These are phyloP conservation scores for Cupressus sempervirens DNA, from an alignment of 75 land plant species.

Conservation along the genomic window DNA sequence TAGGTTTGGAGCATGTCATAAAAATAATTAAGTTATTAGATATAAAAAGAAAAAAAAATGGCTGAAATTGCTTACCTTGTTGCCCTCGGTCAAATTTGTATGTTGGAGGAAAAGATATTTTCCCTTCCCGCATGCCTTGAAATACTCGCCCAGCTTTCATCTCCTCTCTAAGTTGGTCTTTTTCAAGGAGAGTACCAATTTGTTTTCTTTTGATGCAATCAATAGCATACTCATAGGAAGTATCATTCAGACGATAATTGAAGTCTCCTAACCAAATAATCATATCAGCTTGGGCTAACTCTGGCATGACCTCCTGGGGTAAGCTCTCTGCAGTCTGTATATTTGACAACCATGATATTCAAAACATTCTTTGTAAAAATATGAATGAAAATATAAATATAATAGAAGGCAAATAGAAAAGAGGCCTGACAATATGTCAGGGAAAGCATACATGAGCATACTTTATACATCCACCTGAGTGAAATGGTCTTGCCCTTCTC, in stretches of 20 bases:
- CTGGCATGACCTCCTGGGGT: conserved; percentile 44
- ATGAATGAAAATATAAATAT: not conserved
- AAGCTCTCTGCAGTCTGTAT: conserved; percentile 21
- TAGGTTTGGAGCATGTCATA: not conserved
- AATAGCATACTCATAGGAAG: conserved; percentile 85
- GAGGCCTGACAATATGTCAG: not conserved
- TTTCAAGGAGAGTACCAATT: conserved; percentile 69
- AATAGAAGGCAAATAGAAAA: not conserved
- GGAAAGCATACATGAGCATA: not conserved
- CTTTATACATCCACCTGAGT: not conserved
- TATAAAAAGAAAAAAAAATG: not conserved
- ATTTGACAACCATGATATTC: conserved; percentile 6
- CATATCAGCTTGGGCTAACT: conserved; percentile 87
- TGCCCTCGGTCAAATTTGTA: conserved; percentile 92
- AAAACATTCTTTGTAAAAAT: not conserved
- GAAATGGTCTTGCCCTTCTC: not conserved
- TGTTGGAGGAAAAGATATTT: conserved; percentile 81
- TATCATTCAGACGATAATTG: conserved; percentile 76
- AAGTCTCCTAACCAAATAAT: conserved; percentile 91
- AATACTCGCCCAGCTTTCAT: conserved; percentile 88
- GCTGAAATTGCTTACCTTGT: conserved; percentile 44
- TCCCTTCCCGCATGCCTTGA: conserved; percentile 93
- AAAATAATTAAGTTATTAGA: not conserved
- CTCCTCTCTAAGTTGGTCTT: conserved; percentile 83
- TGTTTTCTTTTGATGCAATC: conserved; percentile 59